phyloP scores from a whole-genome alignment of 805 yeast species.

The Metschnikowia aberdeeniae region DNA sequence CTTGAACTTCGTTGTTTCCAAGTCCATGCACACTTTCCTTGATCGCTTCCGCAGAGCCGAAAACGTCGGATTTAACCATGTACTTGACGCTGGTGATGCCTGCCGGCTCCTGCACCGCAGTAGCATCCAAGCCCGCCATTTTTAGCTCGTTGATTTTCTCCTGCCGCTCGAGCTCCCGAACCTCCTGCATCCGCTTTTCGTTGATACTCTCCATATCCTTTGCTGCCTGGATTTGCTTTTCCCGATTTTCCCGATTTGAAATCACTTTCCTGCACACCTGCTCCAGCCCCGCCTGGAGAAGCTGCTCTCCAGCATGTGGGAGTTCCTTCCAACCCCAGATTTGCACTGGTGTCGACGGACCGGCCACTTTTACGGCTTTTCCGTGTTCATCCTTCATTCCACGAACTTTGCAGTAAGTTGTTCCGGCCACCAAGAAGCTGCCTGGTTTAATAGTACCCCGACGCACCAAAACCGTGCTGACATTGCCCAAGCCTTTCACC shows the following conservation, averaged over 20 bases:
- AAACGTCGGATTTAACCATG: conserved; percentile 85
- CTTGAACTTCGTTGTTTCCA: conserved; percentile 83
- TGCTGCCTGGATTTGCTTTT: conserved; percentile 51
- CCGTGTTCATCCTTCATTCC: conserved; percentile 74
- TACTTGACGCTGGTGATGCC: conserved; percentile 35
- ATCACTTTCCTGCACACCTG: conserved; percentile 70
- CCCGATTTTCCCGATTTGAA: conserved; percentile 55
- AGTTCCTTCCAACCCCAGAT: conserved; percentile 91
- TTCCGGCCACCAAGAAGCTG: conserved; percentile 76
- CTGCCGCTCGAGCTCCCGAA: conserved; percentile 48
- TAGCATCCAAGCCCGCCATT: conserved; percentile 55
- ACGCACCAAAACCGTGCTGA: conserved; percentile 79
- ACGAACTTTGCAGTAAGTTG: conserved; percentile 78
- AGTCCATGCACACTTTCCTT: conserved; percentile 71
- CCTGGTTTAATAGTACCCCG: conserved; percentile 76
- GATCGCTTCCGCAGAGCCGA: conserved; percentile 93
- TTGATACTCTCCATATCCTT: conserved; percentile 69
- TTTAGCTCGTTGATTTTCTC: conserved; percentile 54
- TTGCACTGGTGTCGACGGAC: conserved; percentile 88
- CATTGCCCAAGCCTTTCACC: conserved; percentile 76
- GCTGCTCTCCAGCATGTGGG: conserved; percentile 87
- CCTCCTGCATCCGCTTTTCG: conserved; percentile 54
- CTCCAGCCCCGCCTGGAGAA: conserved; percentile 73
- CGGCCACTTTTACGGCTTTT: conserved; percentile 56
- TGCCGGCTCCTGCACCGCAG: conserved; percentile 35